Evolutionary conservation across 352 stramenopile species (phyloP).

Genomic region (Blastocystis sp.): DNA sequence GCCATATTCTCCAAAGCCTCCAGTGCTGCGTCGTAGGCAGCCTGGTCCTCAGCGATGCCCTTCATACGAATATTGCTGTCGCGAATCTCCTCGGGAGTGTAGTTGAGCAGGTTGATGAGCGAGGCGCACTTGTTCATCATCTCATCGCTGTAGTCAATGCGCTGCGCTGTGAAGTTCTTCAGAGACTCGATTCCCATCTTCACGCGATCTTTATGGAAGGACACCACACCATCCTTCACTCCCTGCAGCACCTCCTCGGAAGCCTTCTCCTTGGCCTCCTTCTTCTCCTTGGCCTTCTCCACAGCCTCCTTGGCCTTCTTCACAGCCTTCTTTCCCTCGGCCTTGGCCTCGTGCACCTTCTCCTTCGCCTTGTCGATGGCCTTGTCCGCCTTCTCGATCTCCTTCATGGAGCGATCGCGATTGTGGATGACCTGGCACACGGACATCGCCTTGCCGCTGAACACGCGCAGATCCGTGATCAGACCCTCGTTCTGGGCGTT

Average conservation of each 20-base stretch:
- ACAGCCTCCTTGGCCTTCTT: constrained; percentile 59
- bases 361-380: constrained; percentile 51
- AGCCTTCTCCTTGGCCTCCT: constrained; percentile 24
- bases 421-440: constrained; percentile 57
- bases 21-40: constrained; percentile 32
- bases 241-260: constrained; percentile 40
- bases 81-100: constrained; percentile 41
- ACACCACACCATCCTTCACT: constrained; percentile 54
- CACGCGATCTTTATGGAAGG: constrained; percentile 49
- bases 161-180: neutral
- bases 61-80: constrained; percentile 19
- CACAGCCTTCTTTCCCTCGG: constrained; percentile 54
- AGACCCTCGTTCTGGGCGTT: constrained; percentile 50
- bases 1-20: constrained; percentile 14
- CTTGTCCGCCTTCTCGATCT: constrained; percentile 23
- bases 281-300: constrained; percentile 55
- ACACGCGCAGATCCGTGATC: constrained; percentile 12
- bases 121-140: constrained; percentile 28
- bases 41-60: neutral
- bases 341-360: constrained; percentile 45
- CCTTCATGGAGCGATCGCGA: constrained; percentile 24
- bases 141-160: constrained; percentile 41
- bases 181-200: neutral
- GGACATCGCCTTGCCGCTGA: constrained; percentile 45
- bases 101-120: constrained; percentile 48